phyloP scores from a whole-genome alignment of 768 basidiomycete species.

The Amyloporia xantha region DNA sequence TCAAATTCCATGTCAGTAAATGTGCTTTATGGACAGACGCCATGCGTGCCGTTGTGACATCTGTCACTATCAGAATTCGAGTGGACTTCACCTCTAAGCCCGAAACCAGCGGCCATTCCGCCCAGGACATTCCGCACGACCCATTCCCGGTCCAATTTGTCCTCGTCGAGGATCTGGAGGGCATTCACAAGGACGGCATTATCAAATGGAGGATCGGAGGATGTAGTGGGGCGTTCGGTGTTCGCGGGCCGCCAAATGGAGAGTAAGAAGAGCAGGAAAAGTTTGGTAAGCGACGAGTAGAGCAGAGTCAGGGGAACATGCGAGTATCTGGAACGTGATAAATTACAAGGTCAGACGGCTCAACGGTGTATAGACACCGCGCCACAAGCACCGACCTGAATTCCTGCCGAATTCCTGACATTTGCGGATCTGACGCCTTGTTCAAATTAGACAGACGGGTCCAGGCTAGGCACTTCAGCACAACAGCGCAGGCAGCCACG shows the following conservation, averaged over 20 bases:
- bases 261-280: conserved; percentile 75
- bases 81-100: conserved; percentile 54
- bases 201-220: background rate
- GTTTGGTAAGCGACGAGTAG: conserved; percentile 80
- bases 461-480: conserved; percentile 34
- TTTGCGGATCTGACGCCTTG: conserved; percentile 9
- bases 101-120: conserved; percentile 84
- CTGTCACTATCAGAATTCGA: background rate
- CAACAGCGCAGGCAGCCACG: conserved; percentile 46
- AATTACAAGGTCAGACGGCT: background rate
- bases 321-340: conserved; percentile 42
- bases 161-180: conserved; percentile 60
- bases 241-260: conserved; percentile 68
- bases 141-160: conserved; percentile 77
- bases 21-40: background rate
- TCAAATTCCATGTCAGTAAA: background rate
- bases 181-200: conserved; percentile 23
- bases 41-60: background rate
- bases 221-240: conserved; percentile 10
- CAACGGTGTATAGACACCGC: background rate
- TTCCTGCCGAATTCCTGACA: conserved; percentile 52
- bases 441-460: conserved; percentile 5
- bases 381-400: conserved; percentile 40
- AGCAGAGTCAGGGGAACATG: conserved; percentile 73
- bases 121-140: conserved; percentile 77